Conservation (phyloP, 768 basidiomycete genomes). For the Mycena amicta region DNA sequence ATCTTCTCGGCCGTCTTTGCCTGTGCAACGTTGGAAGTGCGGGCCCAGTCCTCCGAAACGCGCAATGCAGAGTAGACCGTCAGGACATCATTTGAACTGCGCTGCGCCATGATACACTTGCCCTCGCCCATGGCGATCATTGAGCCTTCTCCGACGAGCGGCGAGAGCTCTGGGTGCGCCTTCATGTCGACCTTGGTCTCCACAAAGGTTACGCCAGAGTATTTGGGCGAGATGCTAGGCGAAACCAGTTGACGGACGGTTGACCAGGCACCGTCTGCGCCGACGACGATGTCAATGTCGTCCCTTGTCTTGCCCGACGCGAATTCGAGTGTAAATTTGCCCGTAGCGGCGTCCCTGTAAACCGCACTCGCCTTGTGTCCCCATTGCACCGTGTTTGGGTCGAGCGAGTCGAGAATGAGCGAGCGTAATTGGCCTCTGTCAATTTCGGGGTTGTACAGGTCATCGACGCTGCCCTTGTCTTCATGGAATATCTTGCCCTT, state of each 20-base stretch:
- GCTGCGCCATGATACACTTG: constrained; percentile 31
- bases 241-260: constrained; percentile 23
- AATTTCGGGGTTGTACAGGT: constrained; percentile 5
- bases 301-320: constrained; percentile 36
- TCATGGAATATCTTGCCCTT: background rate
- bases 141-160: constrained; percentile 25
- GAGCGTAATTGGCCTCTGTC: constrained; percentile 12
- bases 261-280: background rate
- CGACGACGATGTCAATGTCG: background rate
- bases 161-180: constrained; percentile 15
- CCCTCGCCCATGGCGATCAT: constrained; percentile 24
- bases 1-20: background rate
- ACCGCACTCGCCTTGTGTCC: background rate
- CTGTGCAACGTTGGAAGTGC: background rate
- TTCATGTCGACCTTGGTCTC: constrained; percentile 5
- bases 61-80: constrained; percentile 23
- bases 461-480: background rate
- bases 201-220: constrained; percentile 24
- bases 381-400: constrained; percentile 6
- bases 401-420: constrained; percentile 22
- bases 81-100: constrained; percentile 29
- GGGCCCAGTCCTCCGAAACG: background rate
- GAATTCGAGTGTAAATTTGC: background rate
- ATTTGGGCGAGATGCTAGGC: constrained; percentile 24
- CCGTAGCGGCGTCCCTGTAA: background rate